Conservation (phyloP, 2,329 filamentous ascomycete species). For the Phyllosticta citriasiana region DNA sequence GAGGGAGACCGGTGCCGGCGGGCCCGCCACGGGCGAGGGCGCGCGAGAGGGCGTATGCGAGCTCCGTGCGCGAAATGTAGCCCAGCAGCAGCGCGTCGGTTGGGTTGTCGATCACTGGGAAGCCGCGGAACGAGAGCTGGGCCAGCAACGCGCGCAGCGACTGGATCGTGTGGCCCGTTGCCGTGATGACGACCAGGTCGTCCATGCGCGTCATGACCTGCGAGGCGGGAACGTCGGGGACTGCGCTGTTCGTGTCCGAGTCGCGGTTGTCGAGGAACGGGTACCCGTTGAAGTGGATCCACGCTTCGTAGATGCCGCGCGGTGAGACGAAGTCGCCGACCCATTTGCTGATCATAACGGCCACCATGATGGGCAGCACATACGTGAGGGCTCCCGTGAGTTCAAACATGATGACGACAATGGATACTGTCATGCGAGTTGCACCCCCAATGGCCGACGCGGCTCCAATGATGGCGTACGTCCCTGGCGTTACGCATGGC, state of each 20-base stretch:
- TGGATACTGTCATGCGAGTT: conserved; percentile 93
- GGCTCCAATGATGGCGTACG: conserved; percentile 92
- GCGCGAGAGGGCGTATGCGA: conserved; percentile 69
- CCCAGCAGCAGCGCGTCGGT: conserved; percentile 72
- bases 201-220: conserved; percentile 90
- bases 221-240: conserved; percentile 76
- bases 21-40: conserved; percentile 43
- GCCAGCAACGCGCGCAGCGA: conserved; percentile 61
- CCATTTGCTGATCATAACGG: conserved; percentile 98
- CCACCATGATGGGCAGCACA: conserved; percentile 96
- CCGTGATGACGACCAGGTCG: conserved; percentile 78
- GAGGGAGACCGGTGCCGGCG: conserved; percentile 36
- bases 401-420: conserved; percentile 99
- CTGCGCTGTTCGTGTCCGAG: conserved; percentile 44
- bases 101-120: conserved; percentile 75
- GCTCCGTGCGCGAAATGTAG: conserved; percentile 87
- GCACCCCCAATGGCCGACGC: conserved; percentile 90
- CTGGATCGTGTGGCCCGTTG: conserved; percentile 77
- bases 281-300: conserved; percentile 94
- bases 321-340: conserved; percentile 91
- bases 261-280: conserved; percentile 74
- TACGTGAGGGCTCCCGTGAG: conserved; percentile 92
- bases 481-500: conserved; percentile 83
- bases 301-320: conserved; percentile 90
- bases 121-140: conserved; percentile 73